phyloP scores from a whole-genome alignment of 1,139 yeast genomes.

The Taiozyma sp. region DNA sequence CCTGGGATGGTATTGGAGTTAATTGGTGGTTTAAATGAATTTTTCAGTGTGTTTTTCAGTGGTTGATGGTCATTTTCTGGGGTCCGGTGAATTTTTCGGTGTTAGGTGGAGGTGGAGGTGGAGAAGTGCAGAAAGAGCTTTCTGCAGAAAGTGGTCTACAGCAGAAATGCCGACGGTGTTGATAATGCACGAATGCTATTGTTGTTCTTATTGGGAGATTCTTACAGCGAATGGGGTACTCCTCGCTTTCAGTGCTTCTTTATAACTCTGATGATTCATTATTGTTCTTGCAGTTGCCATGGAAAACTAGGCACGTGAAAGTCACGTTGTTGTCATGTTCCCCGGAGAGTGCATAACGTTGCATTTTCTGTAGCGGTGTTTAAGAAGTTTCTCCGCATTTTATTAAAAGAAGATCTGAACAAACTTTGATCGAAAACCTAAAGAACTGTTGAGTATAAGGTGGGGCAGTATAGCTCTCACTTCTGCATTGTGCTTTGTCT shows the following conservation, averaged over 20 bases:
- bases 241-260: too few relatives aligned
- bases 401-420: too few relatives aligned
- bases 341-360: neutral
- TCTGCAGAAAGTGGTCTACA: neutral
- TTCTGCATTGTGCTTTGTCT: too few relatives aligned
- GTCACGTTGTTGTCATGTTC: neutral
- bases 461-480: too few relatives aligned
- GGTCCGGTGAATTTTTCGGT: neutral
- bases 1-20: neutral
- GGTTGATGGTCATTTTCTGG: neutral
- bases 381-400: neutral
- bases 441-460: too few relatives aligned
- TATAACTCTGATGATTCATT: too few relatives aligned
- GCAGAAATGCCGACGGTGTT: too few relatives aligned
- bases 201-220: too few relatives aligned
- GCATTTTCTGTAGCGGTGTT: neutral
- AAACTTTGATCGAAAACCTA: neutral
- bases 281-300: too few relatives aligned
- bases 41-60: neutral
- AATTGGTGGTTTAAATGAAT: neutral
- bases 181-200: too few relatives aligned
- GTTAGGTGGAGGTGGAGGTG: neutral
- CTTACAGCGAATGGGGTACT: too few relatives aligned
- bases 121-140: neutral
- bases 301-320: neutral